These are phyloP conservation scores for Bacidia rubella DNA, from an alignment of 495 filamentous ascomycete genomes.

Conservation along the genomic window DNA sequence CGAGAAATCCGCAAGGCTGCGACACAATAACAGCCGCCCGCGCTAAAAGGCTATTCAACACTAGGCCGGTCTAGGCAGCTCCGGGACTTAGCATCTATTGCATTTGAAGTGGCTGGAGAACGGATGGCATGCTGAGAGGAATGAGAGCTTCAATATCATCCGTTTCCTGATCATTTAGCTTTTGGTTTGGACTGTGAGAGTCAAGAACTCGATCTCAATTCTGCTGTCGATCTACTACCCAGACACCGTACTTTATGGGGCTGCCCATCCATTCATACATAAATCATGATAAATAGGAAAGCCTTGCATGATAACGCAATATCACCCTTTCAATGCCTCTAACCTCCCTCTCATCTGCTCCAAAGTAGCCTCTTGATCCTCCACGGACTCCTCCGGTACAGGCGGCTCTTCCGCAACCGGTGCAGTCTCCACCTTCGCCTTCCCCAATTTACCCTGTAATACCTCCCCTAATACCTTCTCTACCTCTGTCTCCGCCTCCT, in stretches of 20 bases:
- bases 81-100: background rate
- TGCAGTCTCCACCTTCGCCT: slow-evolving; percentile 20
- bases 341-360: slow-evolving; percentile 85
- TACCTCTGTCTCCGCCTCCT: slow-evolving; percentile 32
- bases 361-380: slow-evolving; percentile 74
- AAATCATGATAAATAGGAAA: too few species aligned
- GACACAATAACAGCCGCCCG: background rate
- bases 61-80: background rate
- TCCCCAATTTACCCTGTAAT: slow-evolving; percentile 56
- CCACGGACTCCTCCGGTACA: slow-evolving; percentile 53
- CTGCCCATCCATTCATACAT: too few species aligned
- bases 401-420: slow-evolving; percentile 26
- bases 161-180: too few species aligned
- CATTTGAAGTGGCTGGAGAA: too few species aligned
- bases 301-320: background rate
- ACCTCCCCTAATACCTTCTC: slow-evolving; percentile 66
- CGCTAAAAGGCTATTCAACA: background rate
- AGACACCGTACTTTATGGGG: too few species aligned
- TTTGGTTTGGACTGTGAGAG: too few species aligned
- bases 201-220: too few species aligned
- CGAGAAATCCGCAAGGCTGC: background rate
- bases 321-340: slow-evolving; percentile 81
- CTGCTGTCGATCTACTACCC: too few species aligned
- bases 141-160: too few species aligned
- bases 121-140: too few species aligned